Evolutionary conservation across 192 early-diverging fungal species (phyloP).

Genomic region (Rhizophagus clarus): DNA sequence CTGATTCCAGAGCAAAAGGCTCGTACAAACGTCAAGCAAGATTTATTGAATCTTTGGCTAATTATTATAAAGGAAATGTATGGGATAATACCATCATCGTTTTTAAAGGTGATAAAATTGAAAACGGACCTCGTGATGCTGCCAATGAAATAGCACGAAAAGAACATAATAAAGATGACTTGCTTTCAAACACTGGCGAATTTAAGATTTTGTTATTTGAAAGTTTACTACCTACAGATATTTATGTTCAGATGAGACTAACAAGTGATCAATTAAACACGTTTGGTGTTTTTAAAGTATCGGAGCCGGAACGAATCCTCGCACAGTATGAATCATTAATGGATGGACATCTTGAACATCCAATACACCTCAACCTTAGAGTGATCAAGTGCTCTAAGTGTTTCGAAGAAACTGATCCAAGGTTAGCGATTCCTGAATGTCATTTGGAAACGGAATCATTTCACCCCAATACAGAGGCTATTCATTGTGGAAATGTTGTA

Average conservation of each 20-base stretch:
- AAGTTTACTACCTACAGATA: neutral
- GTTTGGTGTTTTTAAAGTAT: constrained; percentile 7
- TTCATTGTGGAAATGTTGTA: neutral
- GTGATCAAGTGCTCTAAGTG: constrained; percentile 16
- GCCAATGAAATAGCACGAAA: neutral
- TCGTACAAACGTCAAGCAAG: constrained; percentile 22
- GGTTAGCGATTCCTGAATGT: neutral
- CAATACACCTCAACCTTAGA: neutral
- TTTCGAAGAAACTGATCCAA: constrained; percentile 24
- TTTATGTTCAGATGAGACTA: neutral
- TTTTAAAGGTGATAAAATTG: constrained; percentile 17
- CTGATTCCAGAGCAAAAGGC: neutral
- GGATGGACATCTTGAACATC: neutral
- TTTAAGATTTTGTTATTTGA: constrained; percentile 15
- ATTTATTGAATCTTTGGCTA: constrained; percentile 23
- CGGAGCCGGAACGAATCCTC: constrained; percentile 10
- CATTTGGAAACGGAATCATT: neutral
- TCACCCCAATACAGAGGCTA: neutral
- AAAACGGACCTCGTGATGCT: constrained; percentile 16
- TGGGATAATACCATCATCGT: constrained; percentile 35
- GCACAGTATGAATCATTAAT: constrained; percentile 1
- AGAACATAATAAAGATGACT: no score
- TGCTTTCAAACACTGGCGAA: neutral
- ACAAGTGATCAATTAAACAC: neutral
- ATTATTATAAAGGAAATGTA: constrained; percentile 22